Base-by-base conservation (phyloP, 2,329 filamentous ascomycete species). In the Fusarium sterilihyphosum region DNA sequence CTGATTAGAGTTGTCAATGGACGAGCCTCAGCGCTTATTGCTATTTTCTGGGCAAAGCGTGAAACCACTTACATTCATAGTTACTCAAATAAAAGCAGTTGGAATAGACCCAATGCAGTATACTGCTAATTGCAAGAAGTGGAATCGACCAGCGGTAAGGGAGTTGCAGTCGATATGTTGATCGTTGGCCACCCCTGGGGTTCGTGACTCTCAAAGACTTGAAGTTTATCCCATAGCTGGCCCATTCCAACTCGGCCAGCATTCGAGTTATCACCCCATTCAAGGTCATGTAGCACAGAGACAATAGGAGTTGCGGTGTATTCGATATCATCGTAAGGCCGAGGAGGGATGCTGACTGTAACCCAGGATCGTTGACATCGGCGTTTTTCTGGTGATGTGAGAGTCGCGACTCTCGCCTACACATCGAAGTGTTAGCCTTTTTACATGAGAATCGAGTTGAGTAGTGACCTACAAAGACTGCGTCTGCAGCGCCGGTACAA, bases 401-500 rank as follows among this genome's bases (percentile, higher is more conserved):
- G 12, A 53, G 37, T 37, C 49, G 17, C 0, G 49, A 53, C 49
- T 37, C 49, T 37, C 49, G 16, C n/a, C 49, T 53, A 8, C 8
- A 16, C 0, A 20, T 3, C 8, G 0, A 18, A 3, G 3, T 33
- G 22, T 24, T 24, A 37, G 22, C 3, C 5, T 11, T 35, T 24
- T 14, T 8, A 18, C 8, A 3, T 9, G 17, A 26, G 43, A 18
- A 7, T 18, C 8, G 20, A 41, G 40, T 12, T 24, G 26, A 35
- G 31, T 20, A 6, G 2, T 1, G 12, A 37, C 31, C 3, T 26
- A 26, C n/a, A 53, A 26, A 37, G 49, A 37, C 17, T 37, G 31
- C 1, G 49, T 37, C 4, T 35, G 31, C 8, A 53, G 49, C 3
- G 31, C 49, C 4, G 49, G 31, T 26, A 9, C 22, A 20, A 53